Conservation (phyloP, 441 rosid genomes). For the Jatropha podagrica region DNA sequence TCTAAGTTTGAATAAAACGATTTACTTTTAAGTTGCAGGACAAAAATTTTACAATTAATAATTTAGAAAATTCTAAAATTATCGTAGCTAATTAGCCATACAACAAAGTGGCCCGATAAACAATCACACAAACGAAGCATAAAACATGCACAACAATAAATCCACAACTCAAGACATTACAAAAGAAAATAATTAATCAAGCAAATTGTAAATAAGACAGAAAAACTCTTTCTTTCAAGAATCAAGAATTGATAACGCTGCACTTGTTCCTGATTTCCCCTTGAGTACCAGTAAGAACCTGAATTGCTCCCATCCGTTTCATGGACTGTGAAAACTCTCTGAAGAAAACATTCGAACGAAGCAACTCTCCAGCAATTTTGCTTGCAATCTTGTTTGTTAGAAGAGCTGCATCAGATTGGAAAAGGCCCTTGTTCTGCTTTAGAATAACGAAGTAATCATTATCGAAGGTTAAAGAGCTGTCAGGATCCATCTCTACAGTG, state of each 20-base stretch:
- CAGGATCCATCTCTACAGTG: slow-evolving; percentile 51
- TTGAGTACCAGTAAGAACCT: slow-evolving; percentile 22
- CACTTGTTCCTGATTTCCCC: slow-evolving; percentile 24
- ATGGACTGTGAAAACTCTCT: slow-evolving; percentile 15
- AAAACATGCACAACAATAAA: too few relatives aligned
- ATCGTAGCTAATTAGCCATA: too few relatives aligned
- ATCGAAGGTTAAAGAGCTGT: slow-evolving; percentile 44
- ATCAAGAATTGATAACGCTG: slow-evolving; percentile 9
- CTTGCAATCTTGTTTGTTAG: slow-evolving; percentile 8
- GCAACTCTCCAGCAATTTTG: slow-evolving; percentile 8
- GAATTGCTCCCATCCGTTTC: slow-evolving; percentile 12
- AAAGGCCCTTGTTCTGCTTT: slow-evolving; percentile 48
- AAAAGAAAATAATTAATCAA: too few relatives aligned
- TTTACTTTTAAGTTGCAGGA: too few relatives aligned
- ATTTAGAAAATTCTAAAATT: too few relatives aligned
- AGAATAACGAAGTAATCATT: slow-evolving; percentile 37
- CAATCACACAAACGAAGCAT: too few relatives aligned
- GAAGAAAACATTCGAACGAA: slow-evolving; percentile 1
- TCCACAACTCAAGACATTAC: too few relatives aligned
- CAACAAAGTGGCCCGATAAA: too few relatives aligned
- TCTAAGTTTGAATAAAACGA: too few relatives aligned
- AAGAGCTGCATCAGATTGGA: slow-evolving; percentile 61
- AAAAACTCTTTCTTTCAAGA: too few relatives aligned
- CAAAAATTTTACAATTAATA: too few relatives aligned
- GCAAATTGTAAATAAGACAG: too few relatives aligned